Base-by-base conservation (phyloP, 2,329 filamentous ascomycete genomes). In the Eurotiales sp. region DNA sequence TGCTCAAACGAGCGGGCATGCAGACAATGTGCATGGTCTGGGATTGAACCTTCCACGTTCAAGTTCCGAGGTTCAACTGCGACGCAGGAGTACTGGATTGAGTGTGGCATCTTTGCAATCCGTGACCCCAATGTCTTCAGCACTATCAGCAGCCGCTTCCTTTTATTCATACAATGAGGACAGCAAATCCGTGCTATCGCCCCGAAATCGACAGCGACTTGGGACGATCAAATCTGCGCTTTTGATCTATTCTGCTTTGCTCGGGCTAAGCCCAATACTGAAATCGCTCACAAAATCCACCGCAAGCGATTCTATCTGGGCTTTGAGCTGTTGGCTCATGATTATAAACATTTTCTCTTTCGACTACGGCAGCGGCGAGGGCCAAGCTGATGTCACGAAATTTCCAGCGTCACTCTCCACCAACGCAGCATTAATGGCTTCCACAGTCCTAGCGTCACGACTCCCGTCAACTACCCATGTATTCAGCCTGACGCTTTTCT, bases 341-440 rank as follows among this genome's bases (percentile, higher is more conserved):
- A 82, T 88, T 62, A 92, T 96, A 72, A 99, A 99, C 69, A 90
- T 97, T 55, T 95, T 96, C 71, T 96, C 95, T 68, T 97, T 96
- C 65, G 93, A 99, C 76, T 99, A 99, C 69, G 88, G 89, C 10
- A 87, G 88, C 48, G 67, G 68, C 11, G 67, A 71, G 50, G 46
- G 51, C 8, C 67, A 67, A 58, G 66, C 68, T 22, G 67, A 64
- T 56, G 69, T 70, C 51, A 72, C 71, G 22, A 77, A 75, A 43
- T 79, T 79, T 41, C 80, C 80, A 2, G 80, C 80, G 25, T 80
- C 83, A 3, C 78, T 97, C 4, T 95, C 90, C 8, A 99, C 93
- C 21, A 99, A 97, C 59, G 93, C 93, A 1, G 93, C 92, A 1
- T 79, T 99, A 47, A 97, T 97, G 90, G 92, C 92, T 0, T 92